Evolutionary conservation across 352 stramenopile species (phyloP).

Genomic region (Pythium aquatile): DNA sequence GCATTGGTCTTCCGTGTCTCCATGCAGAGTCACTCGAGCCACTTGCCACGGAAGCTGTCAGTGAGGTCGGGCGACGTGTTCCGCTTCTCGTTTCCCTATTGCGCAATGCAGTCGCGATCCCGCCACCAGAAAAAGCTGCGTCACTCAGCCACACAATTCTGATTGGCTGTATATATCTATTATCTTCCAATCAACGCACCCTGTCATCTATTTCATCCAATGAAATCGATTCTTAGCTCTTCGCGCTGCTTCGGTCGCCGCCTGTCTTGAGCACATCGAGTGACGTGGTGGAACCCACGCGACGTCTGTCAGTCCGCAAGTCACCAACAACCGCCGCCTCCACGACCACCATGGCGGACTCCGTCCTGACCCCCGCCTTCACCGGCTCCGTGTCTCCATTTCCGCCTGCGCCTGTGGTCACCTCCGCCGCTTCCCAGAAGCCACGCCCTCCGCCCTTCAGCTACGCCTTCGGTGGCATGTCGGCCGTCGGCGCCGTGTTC

Average conservation of each 20-base stretch:
- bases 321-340: neutral
- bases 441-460: constrained; percentile 48
- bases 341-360: constrained; percentile 10
- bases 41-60: too few species aligned
- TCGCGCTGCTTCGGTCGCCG: neutral
- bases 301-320: neutral
- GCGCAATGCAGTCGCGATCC: constrained; percentile 5
- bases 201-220: constrained; percentile 12
- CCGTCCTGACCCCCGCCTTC: neutral
- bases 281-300: constrained; percentile 2
- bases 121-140: neutral
- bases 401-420: constrained; percentile 11
- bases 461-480: constrained; percentile 74
- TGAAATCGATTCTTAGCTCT: neutral
- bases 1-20: too few species aligned
- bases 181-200: constrained; percentile 13
- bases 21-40: too few species aligned
- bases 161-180: constrained; percentile 12
- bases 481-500: constrained; percentile 79
- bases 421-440: constrained; percentile 1
- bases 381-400: neutral
- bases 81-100: constrained; percentile 5
- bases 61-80: too few species aligned
- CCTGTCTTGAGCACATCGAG: neutral
- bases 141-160: constrained; percentile 11